Base-by-base conservation (phyloP, 2,329 filamentous ascomycete species). In the Colletotrichum melonis region DNA sequence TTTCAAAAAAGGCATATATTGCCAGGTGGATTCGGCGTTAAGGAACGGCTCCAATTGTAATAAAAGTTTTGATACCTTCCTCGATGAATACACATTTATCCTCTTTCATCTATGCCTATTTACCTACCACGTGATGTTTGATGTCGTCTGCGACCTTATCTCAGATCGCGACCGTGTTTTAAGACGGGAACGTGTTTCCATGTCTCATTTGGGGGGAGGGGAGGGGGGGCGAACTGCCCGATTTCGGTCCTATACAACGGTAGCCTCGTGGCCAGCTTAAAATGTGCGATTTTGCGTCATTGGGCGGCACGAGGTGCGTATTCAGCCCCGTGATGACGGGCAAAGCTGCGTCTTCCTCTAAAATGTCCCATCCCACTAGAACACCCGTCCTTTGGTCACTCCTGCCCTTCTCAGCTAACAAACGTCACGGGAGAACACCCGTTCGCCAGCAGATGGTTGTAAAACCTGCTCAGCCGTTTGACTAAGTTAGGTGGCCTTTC, bases 261-360 rank as follows among this genome's bases (percentile, higher is more conserved):
- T 80, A 81, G 82, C 81, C 82, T 84, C 77, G 81, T 84, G 81
- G 79, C 78, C 79, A 62, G 56, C 46, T 71, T 26, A 49, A 62
- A 49, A 56, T 46, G 56, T 38, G 6, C 14, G 26, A 56, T 22
- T 26, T 28, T 71, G 56, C 67, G 71, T 66, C 67, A 66, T 71
- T 63, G 71, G 60, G 67, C 67, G 67, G 67, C 71, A 73, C 71
- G 71, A 35, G 71, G 35, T 63, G 30, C 46, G 22, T 4, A 57
- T 35, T 49, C 60, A 62, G 60, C 67, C 71, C 67, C 71, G 67
- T 73, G 71, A 73, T 62, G 66, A 59, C 32, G 56, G 67, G 60
- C 52, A 62, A 46, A 58, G 12, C 22, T 35, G 28, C n/a, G 11
- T 24, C 22, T 46, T 42, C 30, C 28, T 5, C 22, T n/a, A 26